Percentiles rank a stretch among this genome's conserved stretches.
Evolutionary conservation across 2,329 filamentous ascomycete species (phyloP).

Genomic region (Graphiopsis chlorocephala): DNA sequence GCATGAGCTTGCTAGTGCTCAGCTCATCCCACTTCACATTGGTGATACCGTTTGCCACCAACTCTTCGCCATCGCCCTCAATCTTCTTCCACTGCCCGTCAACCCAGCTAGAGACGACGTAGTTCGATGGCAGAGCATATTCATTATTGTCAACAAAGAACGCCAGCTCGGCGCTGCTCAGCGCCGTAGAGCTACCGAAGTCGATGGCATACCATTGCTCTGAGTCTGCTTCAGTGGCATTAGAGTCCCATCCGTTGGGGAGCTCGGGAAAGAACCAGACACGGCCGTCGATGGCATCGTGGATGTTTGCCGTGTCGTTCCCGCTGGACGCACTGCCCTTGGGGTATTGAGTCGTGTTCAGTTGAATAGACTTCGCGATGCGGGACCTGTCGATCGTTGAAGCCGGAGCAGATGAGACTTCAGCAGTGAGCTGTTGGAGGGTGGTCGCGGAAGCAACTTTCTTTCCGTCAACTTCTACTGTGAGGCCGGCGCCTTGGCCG

Average conservation of each 20-base stretch:
- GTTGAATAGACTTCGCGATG: constrained; percentile 39
- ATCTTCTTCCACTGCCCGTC: constrained; percentile 33
- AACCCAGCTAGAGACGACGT: constrained; percentile 31
- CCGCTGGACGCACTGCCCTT: constrained; percentile 33
- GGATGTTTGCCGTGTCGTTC: constrained; percentile 29
- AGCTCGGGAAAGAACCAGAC: constrained; percentile 42
- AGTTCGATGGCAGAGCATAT: constrained; percentile 32
- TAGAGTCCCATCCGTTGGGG: constrained; percentile 40
- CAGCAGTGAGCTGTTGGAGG: constrained; percentile 29
- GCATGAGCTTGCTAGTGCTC: constrained; percentile 30
- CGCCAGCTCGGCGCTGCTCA: constrained; percentile 37
- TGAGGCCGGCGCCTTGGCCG: constrained; percentile 31
- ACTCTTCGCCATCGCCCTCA: constrained; percentile 21
- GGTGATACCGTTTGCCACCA: constrained; percentile 40
- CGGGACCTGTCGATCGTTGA: constrained; percentile 29
- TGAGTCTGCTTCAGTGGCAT: constrained; percentile 27
- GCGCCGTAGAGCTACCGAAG: constrained; percentile 32
- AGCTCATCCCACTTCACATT: constrained; percentile 31
- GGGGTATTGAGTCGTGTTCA: constrained; percentile 33
- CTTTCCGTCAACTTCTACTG: constrained; percentile 37
- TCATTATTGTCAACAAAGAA: constrained; percentile 35
- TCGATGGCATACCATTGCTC: constrained; percentile 40
- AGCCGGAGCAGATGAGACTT: constrained; percentile 25
- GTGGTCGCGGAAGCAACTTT: constrained; percentile 32
- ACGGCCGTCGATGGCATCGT: constrained; percentile 41